Evolutionary conservation across 768 basidiomycete genomes (phyloP), one percentile per base, ranked within the genome.

Genomic region (Boletus huronensis): DNA sequence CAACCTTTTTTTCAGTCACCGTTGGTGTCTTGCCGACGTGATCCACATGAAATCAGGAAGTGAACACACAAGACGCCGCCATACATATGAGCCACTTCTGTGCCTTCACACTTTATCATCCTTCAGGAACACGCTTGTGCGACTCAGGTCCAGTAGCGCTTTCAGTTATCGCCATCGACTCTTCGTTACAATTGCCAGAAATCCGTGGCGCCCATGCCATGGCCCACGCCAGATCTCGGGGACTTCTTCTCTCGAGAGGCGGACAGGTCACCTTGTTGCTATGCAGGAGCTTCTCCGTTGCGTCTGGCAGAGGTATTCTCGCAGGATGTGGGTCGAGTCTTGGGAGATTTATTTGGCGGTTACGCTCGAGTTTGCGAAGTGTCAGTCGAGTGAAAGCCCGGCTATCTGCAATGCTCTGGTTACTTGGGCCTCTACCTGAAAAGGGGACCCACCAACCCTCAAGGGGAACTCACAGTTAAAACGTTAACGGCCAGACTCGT

Each of bases 41-140:
- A 36, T 31, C n/a, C 38, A 13, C 19, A 45, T 45, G 58, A 59
- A 45, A 45, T 31, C 47, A 46, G 6, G 53, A 61, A 59, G 59
- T 8, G 13, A 10, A 17, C n/a, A 4, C 13, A 11, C 31, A 31
- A 46, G 36, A 21, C 28, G 13, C 23, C 36, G 23, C 6, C 11
- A 25, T 43, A 40, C 8, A 25, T 35, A 35, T 10, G 35, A 26
- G 28, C n/a, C 13, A 21, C 38, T 16, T 13, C 16, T 21, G 42
- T 51, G 32, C 48, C 25, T 21, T 26, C 13, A 31, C 45, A 13
- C 31, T 29, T 28, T 21, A 5, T 38, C 28, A 5, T 38, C 35
- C 26, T 34, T 44, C 7, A 25, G 29, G 13, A 21, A 36, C 9
- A 31, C 11, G 0, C n/a, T 3, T 8, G 48, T 19, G 43, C 26